phyloP scores from a whole-genome alignment of 192 early-diverging fungal genomes.

The Chytriomyces confervae region DNA sequence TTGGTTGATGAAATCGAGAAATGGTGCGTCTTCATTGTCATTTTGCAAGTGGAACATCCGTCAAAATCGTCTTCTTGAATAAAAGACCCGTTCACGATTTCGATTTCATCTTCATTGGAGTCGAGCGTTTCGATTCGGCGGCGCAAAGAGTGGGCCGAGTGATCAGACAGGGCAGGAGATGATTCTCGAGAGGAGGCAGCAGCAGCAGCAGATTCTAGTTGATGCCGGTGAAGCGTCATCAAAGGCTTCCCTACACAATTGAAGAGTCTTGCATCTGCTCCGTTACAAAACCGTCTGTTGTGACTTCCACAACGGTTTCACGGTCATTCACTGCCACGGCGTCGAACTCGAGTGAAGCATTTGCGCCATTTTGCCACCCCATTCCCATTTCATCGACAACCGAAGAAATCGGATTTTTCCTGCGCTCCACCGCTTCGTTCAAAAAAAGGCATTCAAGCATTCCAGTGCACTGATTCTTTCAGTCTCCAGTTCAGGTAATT shows the following conservation, averaged over 20 bases:
- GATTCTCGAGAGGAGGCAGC: not conserved
- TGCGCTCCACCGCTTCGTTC: not conserved
- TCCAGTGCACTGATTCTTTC: constrained; percentile 2
- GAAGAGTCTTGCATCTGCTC: no score
- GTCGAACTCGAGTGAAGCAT: no score
- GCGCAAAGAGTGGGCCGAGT: constrained; percentile 18
- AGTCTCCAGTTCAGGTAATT: constrained; percentile 3
- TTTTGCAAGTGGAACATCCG: constrained; percentile 4
- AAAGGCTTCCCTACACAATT: no score
- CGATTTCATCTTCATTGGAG: not conserved
- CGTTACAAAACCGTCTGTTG: no score
- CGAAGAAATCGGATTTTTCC: no score
- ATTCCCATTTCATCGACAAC: no score
- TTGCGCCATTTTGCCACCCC: no score
- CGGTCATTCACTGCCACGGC: no score
- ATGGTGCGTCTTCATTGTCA: constrained; percentile 2
- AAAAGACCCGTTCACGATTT: not conserved
- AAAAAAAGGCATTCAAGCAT: not conserved
- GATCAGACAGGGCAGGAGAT: constrained; percentile 11
- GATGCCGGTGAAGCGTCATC: no score
- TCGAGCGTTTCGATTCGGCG: not conserved
- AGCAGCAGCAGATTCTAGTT: no score
- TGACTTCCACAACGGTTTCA: no score
- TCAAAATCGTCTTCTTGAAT: constrained; percentile 13
- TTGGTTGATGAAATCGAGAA: constrained; percentile 18